Evolutionary conservation across 2,329 filamentous ascomycete genomes (phyloP), one percentile per base, ranked within the genome.

Genomic region (Aspergillus puulaauensis): DNA sequence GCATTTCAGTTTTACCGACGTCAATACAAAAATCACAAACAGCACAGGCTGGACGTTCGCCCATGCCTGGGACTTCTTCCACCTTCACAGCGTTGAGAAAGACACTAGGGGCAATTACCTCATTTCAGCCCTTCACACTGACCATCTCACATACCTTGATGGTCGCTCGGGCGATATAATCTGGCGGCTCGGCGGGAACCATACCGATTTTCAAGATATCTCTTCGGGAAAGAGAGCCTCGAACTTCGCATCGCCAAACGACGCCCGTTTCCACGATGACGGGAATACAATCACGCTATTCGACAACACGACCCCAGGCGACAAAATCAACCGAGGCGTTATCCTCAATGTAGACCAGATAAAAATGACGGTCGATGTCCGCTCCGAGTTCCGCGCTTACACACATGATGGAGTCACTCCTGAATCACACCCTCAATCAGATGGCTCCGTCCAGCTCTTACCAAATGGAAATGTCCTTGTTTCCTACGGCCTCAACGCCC

Each of bases 11-110:
- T 57, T 73, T 27, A 56, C 57, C 14, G 66, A 73, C 23, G 61
- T 58, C 15, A 57, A 60, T 31, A 60, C 35, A 3, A 19, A 67
- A n/a, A 51, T 50, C n/a, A 57, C 56, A 24, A 63, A 66, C 24
- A 54, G 55, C 5, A 54, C 58, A 15, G 66, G 67, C 17, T 59
- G 60, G 9, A 60, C 43, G n/a, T 19, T 62, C 55, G 50, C 54
- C 4, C 19, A 57, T 8, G 66, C 80, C 1, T 84, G 78, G 74
- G 82, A 84, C 63, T 84, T 79, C 67, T 83, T 83, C 70, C 82
- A 84, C 66, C 78, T 84, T 67, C 84, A 82, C 68, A 80, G 78
- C 44, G 72, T 83, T 56, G 79, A 80, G 65, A 82, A 83, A 67
- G 79, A 82, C 60, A 60, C 65, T 3, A 69, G 74, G 1, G 80